Base-by-base conservation (phyloP, 2,329 filamentous ascomycete genomes). In the Fusarium clavum region DNA sequence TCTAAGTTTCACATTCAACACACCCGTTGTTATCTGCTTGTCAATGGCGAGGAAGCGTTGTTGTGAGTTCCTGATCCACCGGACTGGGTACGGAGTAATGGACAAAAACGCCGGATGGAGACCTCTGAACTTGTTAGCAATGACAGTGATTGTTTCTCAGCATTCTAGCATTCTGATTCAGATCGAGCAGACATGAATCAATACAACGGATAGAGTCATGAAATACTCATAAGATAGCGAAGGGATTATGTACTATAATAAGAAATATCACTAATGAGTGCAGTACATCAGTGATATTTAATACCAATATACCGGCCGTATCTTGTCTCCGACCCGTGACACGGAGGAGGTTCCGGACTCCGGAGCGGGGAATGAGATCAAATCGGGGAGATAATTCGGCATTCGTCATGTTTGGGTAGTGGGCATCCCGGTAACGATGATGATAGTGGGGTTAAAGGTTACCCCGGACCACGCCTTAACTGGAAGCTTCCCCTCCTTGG, bases 371-470 rank as follows among this genome's bases (percentile, higher is more conserved):
- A 62, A 67, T 34, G 22, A 44, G 24, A 34, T 41, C n/a, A 60
- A 52, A 53, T 64, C 51, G 56, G 68, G 69, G 69, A 71, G 69
- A 71, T 71, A 71, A 55, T 70, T 71, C 69, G 69, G 69, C 61
- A 72, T 71, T 71, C 69, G 65, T 64, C 29, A 68, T 71, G 53
- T 51, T 47, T 52, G 25, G 24, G 25, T 47, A 51, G 58, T 51
- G 16, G 56, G 56, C 64, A 67, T 57, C 63, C 63, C 44, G 49
- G 46, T 52, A 54, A 30, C 49, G 44, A 71, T 69, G 68, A 43
- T 51, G 44, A 69, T 66, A 57, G 69, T 71, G 69, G 69, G 68
- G 69, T 64, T 59, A 66, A 46, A 44, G 32, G 44, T 47, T 61
- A 69, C 61, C 64, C 68, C 63, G 56, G 68, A 56, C 40, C 66